Evolutionary conservation across 169 alveolate species (phyloP).

Genomic region (Plasmodium vivax): DNA sequence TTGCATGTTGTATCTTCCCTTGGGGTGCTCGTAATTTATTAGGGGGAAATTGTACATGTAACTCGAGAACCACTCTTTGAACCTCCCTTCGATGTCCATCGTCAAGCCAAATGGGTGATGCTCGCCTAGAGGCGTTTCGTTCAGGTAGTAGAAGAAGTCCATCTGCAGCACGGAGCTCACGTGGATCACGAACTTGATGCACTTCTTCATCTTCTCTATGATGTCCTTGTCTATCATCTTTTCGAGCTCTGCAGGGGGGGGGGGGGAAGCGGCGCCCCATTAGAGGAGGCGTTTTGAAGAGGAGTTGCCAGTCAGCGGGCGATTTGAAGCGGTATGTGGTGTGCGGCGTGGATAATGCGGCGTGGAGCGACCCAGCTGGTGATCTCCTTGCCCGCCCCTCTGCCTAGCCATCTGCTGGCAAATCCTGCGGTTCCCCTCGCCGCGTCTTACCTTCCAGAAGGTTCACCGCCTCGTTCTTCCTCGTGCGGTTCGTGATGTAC

Average conservation of each 20-base stretch:
- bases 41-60: constrained; percentile 10
- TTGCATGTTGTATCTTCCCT: constrained; percentile 14
- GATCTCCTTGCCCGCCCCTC: not conserved
- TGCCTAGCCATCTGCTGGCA: not conserved
- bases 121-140: constrained; percentile 14
- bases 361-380: not conserved
- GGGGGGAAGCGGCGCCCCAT: not conserved
- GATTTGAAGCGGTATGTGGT: not conserved
- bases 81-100: constrained; percentile 24
- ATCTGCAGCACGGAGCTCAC: constrained; percentile 35
- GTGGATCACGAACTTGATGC: constrained; percentile 24
- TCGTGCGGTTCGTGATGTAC: not conserved
- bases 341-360: not conserved
- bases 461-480: constrained; percentile 6
- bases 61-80: constrained; percentile 25
- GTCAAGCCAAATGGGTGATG: constrained; percentile 29
- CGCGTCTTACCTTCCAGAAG: constrained; percentile 31
- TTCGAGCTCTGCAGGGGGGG: constrained; percentile 18
- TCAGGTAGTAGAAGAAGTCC: constrained; percentile 47
- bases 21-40: constrained; percentile 25
- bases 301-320: not conserved
- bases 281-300: too few species aligned
- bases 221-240: not conserved
- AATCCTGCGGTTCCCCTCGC: not conserved
- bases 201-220: constrained; percentile 40